A percentile compares a stretch with the other conserved stretches of the same genome.
Evolutionary conservation across 108 stramenopile genomes (phyloP).

Genomic region (Skeletonema costatum): DNA sequence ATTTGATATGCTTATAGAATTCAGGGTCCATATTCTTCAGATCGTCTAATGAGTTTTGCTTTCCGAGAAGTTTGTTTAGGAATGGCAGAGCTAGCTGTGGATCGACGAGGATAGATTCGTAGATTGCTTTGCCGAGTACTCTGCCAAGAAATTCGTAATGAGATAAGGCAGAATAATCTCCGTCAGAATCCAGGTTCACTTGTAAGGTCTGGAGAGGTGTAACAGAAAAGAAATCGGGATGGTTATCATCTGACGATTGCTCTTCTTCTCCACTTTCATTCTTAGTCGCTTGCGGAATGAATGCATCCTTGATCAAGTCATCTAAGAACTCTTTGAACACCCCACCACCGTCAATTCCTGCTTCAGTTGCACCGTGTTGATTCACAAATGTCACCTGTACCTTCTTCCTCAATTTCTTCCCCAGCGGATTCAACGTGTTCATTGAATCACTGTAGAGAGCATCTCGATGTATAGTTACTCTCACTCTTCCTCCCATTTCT

Average conservation of each 20-base stretch:
- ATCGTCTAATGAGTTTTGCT: slow-evolving; percentile 93
- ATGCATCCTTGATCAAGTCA: slow-evolving; percentile 86
- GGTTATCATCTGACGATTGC: neutral
- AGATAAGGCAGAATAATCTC: slow-evolving; percentile 35
- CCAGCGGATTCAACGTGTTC: slow-evolving; percentile 63
- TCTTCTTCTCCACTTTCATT: slow-evolving; percentile 24
- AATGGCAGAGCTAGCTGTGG: slow-evolving; percentile 90
- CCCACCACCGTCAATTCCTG: slow-evolving; percentile 99
- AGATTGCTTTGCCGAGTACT: slow-evolving; percentile 96
- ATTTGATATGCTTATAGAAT: slow-evolving; percentile 85
- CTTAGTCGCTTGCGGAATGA: slow-evolving; percentile 37
- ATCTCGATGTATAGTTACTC: slow-evolving; percentile 71
- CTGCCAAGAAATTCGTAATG: slow-evolving; percentile 94
- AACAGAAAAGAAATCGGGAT: slow-evolving; percentile 69
- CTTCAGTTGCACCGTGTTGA: slow-evolving; percentile 91
- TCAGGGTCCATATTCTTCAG: slow-evolving; percentile 92
- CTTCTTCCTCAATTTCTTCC: slow-evolving; percentile 72
- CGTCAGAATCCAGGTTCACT: slow-evolving; percentile 57
- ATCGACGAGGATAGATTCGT: slow-evolving; percentile 90
- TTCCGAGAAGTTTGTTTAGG: slow-evolving; percentile 86
- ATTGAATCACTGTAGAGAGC: slow-evolving; percentile 80
- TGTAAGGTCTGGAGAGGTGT: slow-evolving; percentile 72
- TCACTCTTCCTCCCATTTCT: slow-evolving; percentile 55
- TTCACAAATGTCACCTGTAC: slow-evolving; percentile 95
- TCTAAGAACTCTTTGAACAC: slow-evolving; percentile 96